Conservation (phyloP, 2,329 filamentous ascomycete genomes). For the Neophaeococcomyces mojaviensis region DNA sequence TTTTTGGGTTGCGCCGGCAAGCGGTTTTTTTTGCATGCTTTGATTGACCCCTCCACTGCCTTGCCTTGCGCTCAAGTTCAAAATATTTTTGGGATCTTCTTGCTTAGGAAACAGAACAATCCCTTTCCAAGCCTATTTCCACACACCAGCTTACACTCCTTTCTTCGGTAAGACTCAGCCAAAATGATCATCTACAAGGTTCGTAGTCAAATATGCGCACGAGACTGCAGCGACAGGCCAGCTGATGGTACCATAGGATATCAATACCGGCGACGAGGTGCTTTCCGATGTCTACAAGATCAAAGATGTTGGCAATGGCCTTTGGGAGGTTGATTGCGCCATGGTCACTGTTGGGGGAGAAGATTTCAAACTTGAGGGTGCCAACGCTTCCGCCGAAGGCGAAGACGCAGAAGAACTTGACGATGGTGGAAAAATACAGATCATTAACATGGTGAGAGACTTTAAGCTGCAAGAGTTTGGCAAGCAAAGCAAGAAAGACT, state of each 20-base stretch:
- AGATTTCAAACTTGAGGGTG: conserved; percentile 63
- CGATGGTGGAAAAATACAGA: conserved; percentile 59
- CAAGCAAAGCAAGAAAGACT: conserved; percentile 69
- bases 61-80: not conserved
- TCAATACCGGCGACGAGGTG: conserved; percentile 85
- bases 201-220: conserved; percentile 23
- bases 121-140: no score
- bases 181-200: conserved; percentile 72
- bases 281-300: conserved; percentile 90
- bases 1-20: not conserved
- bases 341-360: conserved; percentile 77
- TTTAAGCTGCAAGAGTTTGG: conserved; percentile 64
- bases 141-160: conserved; percentile 20
- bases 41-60: conserved; percentile 4
- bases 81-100: no score
- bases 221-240: conserved; percentile 6
- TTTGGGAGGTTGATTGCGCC: conserved; percentile 85
- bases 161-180: conserved; percentile 29
- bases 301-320: conserved; percentile 68
- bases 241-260: conserved; percentile 54
- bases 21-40: not conserved
- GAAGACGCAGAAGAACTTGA: conserved; percentile 61
- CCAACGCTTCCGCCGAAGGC: conserved; percentile 91
- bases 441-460: conserved; percentile 88
- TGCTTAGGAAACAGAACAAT: no score